These are phyloP conservation scores for Fusarium aywerte DNA, from an alignment of 2,329 filamentous ascomycete species.

Conservation along the genomic window DNA sequence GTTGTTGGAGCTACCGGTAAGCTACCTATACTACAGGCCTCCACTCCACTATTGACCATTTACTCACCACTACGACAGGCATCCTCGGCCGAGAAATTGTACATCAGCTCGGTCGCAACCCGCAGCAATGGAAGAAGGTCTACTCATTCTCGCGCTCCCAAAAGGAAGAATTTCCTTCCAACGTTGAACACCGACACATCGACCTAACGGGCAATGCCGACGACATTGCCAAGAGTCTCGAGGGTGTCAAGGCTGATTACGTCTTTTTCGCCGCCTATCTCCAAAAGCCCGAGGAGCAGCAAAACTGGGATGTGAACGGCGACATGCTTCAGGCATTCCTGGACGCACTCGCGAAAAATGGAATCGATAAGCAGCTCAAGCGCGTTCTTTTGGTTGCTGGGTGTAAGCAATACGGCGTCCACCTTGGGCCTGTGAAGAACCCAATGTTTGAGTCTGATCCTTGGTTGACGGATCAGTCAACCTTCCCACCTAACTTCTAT, in stretches of 20 bases:
- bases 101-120: background rate
- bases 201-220: constrained; percentile 12
- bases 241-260: constrained; percentile 4
- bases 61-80: background rate
- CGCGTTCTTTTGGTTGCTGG: constrained; percentile 2
- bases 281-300: background rate
- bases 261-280: constrained; percentile 20
- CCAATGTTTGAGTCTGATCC: constrained; percentile 12
- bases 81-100: constrained; percentile 16
- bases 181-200: constrained; percentile 10
- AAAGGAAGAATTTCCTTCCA: constrained; percentile 16
- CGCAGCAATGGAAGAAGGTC: constrained; percentile 7
- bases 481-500: constrained; percentile 24
- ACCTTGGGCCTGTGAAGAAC: constrained; percentile 13
- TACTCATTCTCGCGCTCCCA: constrained; percentile 11
- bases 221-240: background rate
- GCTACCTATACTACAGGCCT: no score
- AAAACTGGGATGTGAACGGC: constrained; percentile 10
- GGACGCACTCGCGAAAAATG: background rate
- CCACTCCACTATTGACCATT: no score
- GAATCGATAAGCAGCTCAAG: background rate
- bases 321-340: constrained; percentile 15
- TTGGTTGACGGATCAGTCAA: background rate
- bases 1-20: constrained; percentile 19
- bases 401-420: constrained; percentile 15